Base-by-base conservation (phyloP, 1,284 basidiomycete genomes). In the Cutaneotrichosporon mucoides region DNA sequence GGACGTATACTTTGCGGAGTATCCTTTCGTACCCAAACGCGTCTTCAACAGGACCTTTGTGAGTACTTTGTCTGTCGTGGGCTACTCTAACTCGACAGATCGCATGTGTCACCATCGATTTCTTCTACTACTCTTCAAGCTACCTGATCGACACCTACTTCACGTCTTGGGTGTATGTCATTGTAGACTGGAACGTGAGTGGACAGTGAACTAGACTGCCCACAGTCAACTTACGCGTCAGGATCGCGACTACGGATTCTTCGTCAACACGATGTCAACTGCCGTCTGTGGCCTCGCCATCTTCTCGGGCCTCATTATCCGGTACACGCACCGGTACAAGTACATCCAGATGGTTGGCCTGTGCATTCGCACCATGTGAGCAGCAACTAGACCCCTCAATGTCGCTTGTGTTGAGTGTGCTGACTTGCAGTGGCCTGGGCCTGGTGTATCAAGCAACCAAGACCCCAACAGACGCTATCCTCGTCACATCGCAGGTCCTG, bases 251-350 rank as follows among this genome's bases (percentile, higher is more conserved):
- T 67, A 70, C 52, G 63, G 60, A n/a, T 66, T 63, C 60, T 70
- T 63, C 58, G 50, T 53, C 13, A 64, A 66, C 59, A 62, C 56
- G 5, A 55, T 53, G 15, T 63, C 55, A 13, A 59, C 64, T 5
- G 69, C 65, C 9, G 66, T 76, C 12, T 76, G 73, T 61, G 53
- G 65, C 53, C 70, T 75, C 48, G 75, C 70, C 34, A 37, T 62
- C 34, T 41, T 72, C 36, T 73, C 72, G 8, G 79, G 77, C 9
- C 52, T 74, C 9, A 59, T 75, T 36, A 65, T 70, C 62, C 67
- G 74, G 4, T 68, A 59, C 59, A 78, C 76, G 34, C 72, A 76
- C 45, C 67, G 76, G 4, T 80, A 75, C 75, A 79, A 79, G 68
- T 56, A 34, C 16, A 35, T 44, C 73, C 73, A 74, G 58, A 54